phyloP scores from a whole-genome alignment of 345 rosid species.

The Populus davidiana region DNA sequence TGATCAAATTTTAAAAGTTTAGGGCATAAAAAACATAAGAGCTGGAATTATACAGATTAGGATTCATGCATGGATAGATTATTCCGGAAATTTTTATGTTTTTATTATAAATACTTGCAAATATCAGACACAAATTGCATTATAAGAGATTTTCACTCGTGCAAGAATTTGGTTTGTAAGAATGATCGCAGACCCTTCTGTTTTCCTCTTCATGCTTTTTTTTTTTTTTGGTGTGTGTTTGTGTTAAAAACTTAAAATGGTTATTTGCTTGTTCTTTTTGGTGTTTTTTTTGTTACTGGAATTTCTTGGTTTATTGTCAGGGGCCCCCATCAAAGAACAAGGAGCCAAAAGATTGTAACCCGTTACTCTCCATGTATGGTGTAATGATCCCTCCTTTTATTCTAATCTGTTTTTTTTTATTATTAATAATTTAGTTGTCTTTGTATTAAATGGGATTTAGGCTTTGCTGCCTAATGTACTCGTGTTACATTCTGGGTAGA shows the following conservation, averaged over 20 bases:
- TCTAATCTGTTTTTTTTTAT: background rate
- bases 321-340: conserved; percentile 56
- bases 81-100: no score
- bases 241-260: background rate
- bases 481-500: no score
- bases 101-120: no score
- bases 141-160: no score
- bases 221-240: background rate
- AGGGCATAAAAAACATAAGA: no score
- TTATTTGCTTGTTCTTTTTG: conserved; percentile 4
- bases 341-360: conserved; percentile 42
- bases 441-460: conserved; percentile 1
- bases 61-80: no score
- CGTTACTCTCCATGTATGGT: conserved; percentile 57
- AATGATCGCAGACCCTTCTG: no score
- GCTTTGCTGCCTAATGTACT: background rate
- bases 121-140: no score
- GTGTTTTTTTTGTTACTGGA: conserved; percentile 2
- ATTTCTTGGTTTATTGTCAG: conserved; percentile 39
- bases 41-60: no score
- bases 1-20: no score
- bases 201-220: conserved; percentile 46
- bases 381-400: background rate
- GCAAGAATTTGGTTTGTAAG: no score
- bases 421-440: background rate